Conservation (phyloP, 202 grass and related monocot species). For the Tripidium arundinaceum region DNA sequence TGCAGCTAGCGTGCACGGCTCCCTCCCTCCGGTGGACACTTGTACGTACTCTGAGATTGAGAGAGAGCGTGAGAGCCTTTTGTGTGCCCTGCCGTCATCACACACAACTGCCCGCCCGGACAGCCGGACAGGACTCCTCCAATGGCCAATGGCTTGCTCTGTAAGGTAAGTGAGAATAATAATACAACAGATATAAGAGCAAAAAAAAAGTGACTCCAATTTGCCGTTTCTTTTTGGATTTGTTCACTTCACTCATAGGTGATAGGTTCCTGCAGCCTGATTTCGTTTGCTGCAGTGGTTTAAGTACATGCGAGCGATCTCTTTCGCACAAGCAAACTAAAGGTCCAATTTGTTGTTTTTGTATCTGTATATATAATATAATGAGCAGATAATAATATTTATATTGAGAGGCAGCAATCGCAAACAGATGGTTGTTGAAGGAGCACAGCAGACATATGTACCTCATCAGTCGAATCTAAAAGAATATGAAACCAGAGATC, state of each 20-base stretch:
- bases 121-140: no score
- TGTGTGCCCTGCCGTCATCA: no score
- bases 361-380: background rate
- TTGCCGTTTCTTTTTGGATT: background rate
- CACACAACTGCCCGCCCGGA: no score
- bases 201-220: no score
- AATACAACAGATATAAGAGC: no score
- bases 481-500: background rate
- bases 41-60: no score
- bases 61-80: no score
- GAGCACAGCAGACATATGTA: background rate
- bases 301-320: conserved; percentile 19
- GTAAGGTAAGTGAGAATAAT: no score
- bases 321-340: background rate
- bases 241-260: background rate
- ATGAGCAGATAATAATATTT: background rate
- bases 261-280: background rate
- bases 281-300: background rate
- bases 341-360: background rate
- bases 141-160: no score
- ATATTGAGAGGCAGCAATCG: no score
- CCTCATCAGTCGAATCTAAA: background rate
- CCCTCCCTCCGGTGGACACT: no score
- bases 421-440: background rate
- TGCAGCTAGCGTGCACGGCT: no score